These are phyloP conservation scores for Globisporangium echinulatum DNA, from an alignment of 352 stramenopile species.

Conservation along the genomic window DNA sequence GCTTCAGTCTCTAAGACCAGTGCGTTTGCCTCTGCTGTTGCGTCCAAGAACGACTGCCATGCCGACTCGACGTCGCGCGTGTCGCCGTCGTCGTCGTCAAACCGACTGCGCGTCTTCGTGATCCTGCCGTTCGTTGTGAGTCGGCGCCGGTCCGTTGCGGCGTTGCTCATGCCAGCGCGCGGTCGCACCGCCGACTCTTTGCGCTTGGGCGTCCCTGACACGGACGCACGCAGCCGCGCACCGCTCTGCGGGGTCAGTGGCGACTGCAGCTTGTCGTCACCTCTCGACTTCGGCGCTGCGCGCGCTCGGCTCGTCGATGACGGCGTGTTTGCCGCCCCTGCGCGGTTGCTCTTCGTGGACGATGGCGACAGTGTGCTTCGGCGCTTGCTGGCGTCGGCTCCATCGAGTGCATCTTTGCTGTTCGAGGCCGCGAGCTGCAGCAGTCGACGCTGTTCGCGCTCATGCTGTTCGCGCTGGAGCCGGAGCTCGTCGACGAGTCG, in stretches of 20 bases:
- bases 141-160: slow-evolving; percentile 8
- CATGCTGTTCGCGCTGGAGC: slow-evolving; percentile 30
- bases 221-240: slow-evolving; percentile 7
- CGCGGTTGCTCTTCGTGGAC: slow-evolving; percentile 4
- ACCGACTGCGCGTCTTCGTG: slow-evolving; percentile 5
- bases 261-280: not conserved
- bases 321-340: slow-evolving; percentile 2
- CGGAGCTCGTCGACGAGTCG: slow-evolving; percentile 37
- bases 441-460: slow-evolving; percentile 10
- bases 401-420: not conserved
- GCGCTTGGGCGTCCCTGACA: slow-evolving; percentile 6
- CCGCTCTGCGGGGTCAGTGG: not conserved
- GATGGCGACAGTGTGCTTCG: slow-evolving; percentile 10
- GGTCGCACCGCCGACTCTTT: slow-evolving; percentile 11
- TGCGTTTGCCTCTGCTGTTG: slow-evolving; percentile 3
- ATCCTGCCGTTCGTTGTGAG: slow-evolving; percentile 5
- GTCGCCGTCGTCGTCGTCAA: slow-evolving; percentile 49
- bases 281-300: not conserved
- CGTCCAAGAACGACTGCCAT: slow-evolving; percentile 59
- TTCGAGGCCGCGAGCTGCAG: slow-evolving; percentile 3
- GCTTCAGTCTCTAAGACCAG: too few relatives aligned
- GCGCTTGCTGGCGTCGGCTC: slow-evolving; percentile 4
- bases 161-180: not conserved
- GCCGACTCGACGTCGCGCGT: slow-evolving; percentile 51
- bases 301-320: slow-evolving; percentile 2